Evolutionary conservation across 139 green algal species (phyloP).

Genomic region (Desmodesmus armatus): DNA sequence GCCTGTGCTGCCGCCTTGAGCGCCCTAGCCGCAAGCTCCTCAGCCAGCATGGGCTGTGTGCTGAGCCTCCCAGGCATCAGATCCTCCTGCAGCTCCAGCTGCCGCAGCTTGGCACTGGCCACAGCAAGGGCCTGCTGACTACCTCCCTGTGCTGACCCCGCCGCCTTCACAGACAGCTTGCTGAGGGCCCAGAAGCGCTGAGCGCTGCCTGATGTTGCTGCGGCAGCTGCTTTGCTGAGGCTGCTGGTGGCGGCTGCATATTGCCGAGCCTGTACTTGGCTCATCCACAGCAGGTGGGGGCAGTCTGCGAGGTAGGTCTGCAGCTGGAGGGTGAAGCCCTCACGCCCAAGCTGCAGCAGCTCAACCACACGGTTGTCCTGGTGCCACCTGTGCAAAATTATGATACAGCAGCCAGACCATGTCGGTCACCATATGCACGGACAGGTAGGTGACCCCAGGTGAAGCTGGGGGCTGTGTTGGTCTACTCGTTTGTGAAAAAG

Average conservation of each 20-base stretch:
- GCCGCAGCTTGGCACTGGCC: slow-evolving; percentile 8
- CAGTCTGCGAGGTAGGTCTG: slow-evolving; percentile 27
- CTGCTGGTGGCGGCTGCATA: background rate
- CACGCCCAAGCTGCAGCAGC: slow-evolving; percentile 34
- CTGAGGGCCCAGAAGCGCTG: background rate
- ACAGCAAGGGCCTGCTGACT: slow-evolving; percentile 12
- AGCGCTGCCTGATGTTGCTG: background rate
- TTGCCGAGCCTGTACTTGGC: slow-evolving; percentile 32
- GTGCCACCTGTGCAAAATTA: slow-evolving; percentile 5
- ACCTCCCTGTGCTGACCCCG: too few species aligned
- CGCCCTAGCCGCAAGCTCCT: background rate
- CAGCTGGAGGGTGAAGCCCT: slow-evolving; percentile 36
- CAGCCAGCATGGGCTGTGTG: background rate
- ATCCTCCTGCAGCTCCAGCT: slow-evolving; percentile 13
- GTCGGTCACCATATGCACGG: too few species aligned
- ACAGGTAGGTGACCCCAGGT: too few species aligned
- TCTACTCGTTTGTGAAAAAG: background rate
- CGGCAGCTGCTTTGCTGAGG: slow-evolving; percentile 9
- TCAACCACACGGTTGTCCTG: background rate
- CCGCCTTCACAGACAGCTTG: too few species aligned
- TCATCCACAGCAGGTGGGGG: slow-evolving; percentile 44
- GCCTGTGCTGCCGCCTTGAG: background rate
- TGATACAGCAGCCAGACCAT: background rate
- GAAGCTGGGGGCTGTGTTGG: background rate
- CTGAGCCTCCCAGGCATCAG: background rate